phyloP scores from a whole-genome alignment of 306 rosid species.

The Leucaena leucocephala region DNA sequence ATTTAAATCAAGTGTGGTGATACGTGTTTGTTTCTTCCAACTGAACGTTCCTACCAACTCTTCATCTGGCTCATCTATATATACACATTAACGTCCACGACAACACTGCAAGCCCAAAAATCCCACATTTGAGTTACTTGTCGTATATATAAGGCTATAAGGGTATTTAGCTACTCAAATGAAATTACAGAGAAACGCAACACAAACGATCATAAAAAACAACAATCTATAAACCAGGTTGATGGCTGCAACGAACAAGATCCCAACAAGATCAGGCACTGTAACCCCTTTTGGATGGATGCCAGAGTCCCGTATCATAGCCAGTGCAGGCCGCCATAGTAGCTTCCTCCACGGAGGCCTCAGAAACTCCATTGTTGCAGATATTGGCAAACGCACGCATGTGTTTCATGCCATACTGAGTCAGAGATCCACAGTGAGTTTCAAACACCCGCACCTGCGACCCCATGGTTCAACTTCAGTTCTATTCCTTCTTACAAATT shows the following conservation, averaged over 20 bases:
- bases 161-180: neutral
- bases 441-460: constrained; percentile 79
- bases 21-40: no score
- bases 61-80: neutral
- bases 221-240: neutral
- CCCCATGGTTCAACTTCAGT: neutral
- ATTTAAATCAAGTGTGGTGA: neutral
- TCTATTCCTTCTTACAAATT: neutral
- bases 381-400: constrained; percentile 89
- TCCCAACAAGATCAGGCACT: constrained; percentile 58
- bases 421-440: constrained; percentile 72
- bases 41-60: neutral
- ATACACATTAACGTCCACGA: no score
- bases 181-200: neutral
- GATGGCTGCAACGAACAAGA: neutral
- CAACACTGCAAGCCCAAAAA: no score
- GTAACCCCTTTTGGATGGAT: constrained; percentile 63
- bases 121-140: constrained; percentile 27
- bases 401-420: constrained; percentile 94
- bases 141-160: neutral
- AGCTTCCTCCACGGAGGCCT: constrained; percentile 58
- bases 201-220: neutral
- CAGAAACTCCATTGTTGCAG: constrained; percentile 65
- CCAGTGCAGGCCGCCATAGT: constrained; percentile 63
- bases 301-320: constrained; percentile 45